Evolutionary conservation across 352 stramenopile species (phyloP), one percentile per base, ranked within the genome.

Genomic region (Globisporangium splendens): DNA sequence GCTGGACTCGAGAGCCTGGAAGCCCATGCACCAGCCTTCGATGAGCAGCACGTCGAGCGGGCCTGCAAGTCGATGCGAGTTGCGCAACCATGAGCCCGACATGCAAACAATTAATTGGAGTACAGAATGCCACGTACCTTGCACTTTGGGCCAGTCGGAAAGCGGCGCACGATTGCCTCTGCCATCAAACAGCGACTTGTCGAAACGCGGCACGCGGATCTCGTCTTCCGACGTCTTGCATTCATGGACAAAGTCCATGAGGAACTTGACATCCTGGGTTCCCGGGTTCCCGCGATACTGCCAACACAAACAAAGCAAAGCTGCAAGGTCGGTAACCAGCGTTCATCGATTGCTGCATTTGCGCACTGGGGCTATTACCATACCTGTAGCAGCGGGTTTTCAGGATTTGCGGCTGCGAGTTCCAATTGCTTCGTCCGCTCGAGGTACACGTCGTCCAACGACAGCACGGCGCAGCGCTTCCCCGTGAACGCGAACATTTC

Each of bases 21-120:
- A 95, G 17, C 84, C 84, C 62, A 93, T 79, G 61, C 80, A 94
- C 87, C 87, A 96, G 21, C 87, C 87, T 63, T 96, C 87, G 33
- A 96, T 75, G 18, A 96, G 51, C 39, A 96, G 54, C 28, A 96
- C 79, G 41, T 96, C 87, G 44, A 93, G 60, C 14, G 83, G 82
- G 13, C 77, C 86, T 92, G 47, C 28, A 8, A 35, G 28, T 35
- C 28, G 17, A 63, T 11, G 43, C 15, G 50, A n/a, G n/a, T n/a
- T n/a, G n/a, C 11, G 8, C 11, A 21, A 28, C 13, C 4, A 24
- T 15, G 7, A 41, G n/a, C 35, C 2, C 38, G 18, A 17, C 20
- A 18, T 12, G 44, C 10, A 24, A n/a, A 28, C 13, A 51, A 43
- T 15, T 17, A 54, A 52, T 1, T 10, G 6, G 15, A 50, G 6